Base-by-base conservation (phyloP, 2,329 filamentous ascomycete genomes). In the Xylaria multiplex region DNA sequence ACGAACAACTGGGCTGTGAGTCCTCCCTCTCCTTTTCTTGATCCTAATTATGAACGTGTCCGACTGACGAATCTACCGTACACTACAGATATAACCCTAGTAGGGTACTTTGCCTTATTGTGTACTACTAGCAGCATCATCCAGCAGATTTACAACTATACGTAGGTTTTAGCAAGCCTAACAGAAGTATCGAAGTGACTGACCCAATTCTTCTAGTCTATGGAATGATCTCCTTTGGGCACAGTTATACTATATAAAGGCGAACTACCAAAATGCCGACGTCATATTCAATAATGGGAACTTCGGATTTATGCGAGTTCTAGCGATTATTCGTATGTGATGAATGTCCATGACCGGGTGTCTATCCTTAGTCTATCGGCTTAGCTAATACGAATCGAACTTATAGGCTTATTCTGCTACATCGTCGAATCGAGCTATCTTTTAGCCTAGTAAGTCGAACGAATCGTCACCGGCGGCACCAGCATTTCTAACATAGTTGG, bases 231-330 rank as follows among this genome's bases (percentile, higher is more conserved):
- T 73, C 2, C 63, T 70, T 45, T 72, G 72, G 70, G 63, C 59
- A 30, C 71, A 72, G 16, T 50, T 73, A 19, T 55, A 58, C 46
- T 72, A 73, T 43, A 73, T 72, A 52, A 71, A 72, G 49, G 70
- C 70, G 42, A 68, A 72, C 46, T 71, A 65, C 56, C 27, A 67
- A 6, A 72, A 72, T 60, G 71, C 72, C 37, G 72, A 73, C n/a
- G 71, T 73, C 19, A 62, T 70, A 2, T 73, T 72, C 60, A 69
- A 72, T 8, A 72, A 72, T 66, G 72, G 71, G 11, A 73, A 72
- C 43, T 72, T 72, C 22, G 72, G 72, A 3, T 72, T 73, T 37
- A 70, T 72, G 70, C 58, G 60, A 16, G 64, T 66, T 4, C 49
- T 73, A 9, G 67, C 72, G 11, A 66, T 69, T 22, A 70, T 73